phyloP scores from a whole-genome alignment of 2,329 filamentous ascomycete genomes.

The Akanthomyces lecanii region DNA sequence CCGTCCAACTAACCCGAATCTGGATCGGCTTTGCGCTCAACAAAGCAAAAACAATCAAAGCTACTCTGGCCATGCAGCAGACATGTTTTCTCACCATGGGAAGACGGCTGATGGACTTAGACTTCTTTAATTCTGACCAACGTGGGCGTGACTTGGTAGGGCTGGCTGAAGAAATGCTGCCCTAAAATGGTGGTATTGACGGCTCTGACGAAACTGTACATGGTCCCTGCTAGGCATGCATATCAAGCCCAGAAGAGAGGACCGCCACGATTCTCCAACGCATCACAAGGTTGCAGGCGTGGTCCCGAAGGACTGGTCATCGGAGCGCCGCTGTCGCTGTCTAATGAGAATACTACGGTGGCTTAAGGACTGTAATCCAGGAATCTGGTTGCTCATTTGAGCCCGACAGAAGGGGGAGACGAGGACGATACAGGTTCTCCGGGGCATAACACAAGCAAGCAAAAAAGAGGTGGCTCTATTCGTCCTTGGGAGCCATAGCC shows the following conservation, averaged over 20 bases:
- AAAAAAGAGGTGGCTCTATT: neutral
- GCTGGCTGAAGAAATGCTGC: neutral
- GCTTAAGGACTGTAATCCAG: neutral
- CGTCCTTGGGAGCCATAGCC: neutral
- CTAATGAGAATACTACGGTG: neutral
- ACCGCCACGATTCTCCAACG: neutral
- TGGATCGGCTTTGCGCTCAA: neutral
- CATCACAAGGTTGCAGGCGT: slow-evolving; percentile 3
- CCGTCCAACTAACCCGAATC: neutral
- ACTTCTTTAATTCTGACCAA: too few relatives aligned
- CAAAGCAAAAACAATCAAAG: neutral
- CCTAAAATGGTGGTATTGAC: neutral
- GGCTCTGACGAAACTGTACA: neutral
- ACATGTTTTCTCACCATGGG: neutral
- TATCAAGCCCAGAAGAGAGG: neutral
- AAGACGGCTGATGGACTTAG: too few relatives aligned
- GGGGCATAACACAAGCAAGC: neutral
- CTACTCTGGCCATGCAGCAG: neutral
- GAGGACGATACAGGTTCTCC: neutral
- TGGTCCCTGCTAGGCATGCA: slow-evolving; percentile 5
- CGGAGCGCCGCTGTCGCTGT: neutral
- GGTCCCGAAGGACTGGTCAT: slow-evolving; percentile 10
- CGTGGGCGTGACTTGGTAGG: neutral
- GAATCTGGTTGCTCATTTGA: neutral
- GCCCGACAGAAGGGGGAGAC: neutral